Evolutionary conservation across 768 basidiomycete species (phyloP), one percentile per base, ranked within the genome.

Genomic region (Mycena pura): DNA sequence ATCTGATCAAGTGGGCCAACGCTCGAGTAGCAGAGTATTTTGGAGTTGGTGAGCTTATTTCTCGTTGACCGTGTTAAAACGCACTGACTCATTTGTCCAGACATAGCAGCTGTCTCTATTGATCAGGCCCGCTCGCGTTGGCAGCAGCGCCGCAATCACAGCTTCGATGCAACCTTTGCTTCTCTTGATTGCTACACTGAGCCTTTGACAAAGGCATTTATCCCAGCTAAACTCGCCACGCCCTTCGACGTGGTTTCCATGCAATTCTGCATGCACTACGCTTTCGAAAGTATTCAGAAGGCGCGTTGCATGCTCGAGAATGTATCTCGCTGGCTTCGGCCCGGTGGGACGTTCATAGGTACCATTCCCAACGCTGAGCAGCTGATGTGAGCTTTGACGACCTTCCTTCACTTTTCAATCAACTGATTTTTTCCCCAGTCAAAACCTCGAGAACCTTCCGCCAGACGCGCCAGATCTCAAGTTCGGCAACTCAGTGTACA

Each of bases 201-300:
- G 64, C 79, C 90, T 3, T 79, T 99, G 36, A 80, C 85, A 17
- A 84, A 84, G 47, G 88, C 81, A n/a, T 84, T 98, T 47, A 76
- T 88, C 4, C 84, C 84, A 1, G 80, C 82, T 17, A 77, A 82
- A 62, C 82, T 93, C 24, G 78, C 77, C 0, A 81, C 83, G 28
- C 89, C 89, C 6, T 97, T 97, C 70, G 97, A 99, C 70, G 93
- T 95, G 57, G 95, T 99, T 6, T 93, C 94, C 3, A 93, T 98
- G 94, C 97, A 99, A 72, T 99, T 99, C 74, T 99, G 97, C 76
- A 98, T 99, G 93, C 97, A 99, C 74, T 99, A 99, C 71, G 97
- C 97, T 8, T 99, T 99, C 73, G 95, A 99, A 74, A 90, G 84
- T n/a, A 84, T 87, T 28, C 79, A 84, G 59, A 97, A 97, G 72